Conservation (phyloP, 2,329 filamentous ascomycete genomes). For the Ascosphaera pollenicola region DNA sequence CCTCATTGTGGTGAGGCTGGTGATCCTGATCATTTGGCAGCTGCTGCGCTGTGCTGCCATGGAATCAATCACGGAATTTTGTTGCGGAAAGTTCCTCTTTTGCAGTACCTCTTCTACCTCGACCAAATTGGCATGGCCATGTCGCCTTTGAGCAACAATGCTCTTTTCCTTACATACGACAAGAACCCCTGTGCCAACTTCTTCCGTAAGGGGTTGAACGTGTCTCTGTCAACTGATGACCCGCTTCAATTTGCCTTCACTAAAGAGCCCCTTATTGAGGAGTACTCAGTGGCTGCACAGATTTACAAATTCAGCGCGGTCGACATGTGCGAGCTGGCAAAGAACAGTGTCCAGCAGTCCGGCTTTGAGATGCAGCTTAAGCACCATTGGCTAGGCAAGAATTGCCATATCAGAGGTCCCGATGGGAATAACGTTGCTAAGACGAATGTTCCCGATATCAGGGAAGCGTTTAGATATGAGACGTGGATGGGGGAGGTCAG, state of each 20-base stretch:
- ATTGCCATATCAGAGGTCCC: conserved; percentile 57
- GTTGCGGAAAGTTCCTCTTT: conserved; percentile 74
- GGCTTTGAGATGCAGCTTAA: conserved; percentile 82
- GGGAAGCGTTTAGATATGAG: conserved; percentile 73
- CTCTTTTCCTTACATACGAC: conserved; percentile 87
- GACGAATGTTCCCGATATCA: conserved; percentile 85
- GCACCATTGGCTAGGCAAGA: conserved; percentile 67
- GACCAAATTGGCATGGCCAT: conserved; percentile 98
- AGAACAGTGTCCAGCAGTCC: conserved; percentile 86
- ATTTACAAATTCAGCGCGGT: conserved; percentile 95
- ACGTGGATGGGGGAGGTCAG: conserved; percentile 64
- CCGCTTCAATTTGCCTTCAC: conserved; percentile 96
- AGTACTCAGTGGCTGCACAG: conserved; percentile 92
- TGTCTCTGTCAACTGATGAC: conserved; percentile 90
- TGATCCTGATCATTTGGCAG: conserved; percentile 86
- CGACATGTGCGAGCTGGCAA: conserved; percentile 96
- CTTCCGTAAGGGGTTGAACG: conserved; percentile 84
- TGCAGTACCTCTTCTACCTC: conserved; percentile 95
- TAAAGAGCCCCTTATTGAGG: conserved; percentile 92
- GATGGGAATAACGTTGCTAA: conserved; percentile 83
- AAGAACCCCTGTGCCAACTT: conserved; percentile 92
- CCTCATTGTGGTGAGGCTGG: conserved; percentile 95
- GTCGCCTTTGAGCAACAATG: conserved; percentile 98
- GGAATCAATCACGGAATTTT: conserved; percentile 92
- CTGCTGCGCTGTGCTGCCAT: conserved; percentile 77